Evolutionary conservation across 192 early-diverging fungal genomes (phyloP), one percentile per base, ranked within the genome.

Genomic region (Blastocladiella britannica): DNA sequence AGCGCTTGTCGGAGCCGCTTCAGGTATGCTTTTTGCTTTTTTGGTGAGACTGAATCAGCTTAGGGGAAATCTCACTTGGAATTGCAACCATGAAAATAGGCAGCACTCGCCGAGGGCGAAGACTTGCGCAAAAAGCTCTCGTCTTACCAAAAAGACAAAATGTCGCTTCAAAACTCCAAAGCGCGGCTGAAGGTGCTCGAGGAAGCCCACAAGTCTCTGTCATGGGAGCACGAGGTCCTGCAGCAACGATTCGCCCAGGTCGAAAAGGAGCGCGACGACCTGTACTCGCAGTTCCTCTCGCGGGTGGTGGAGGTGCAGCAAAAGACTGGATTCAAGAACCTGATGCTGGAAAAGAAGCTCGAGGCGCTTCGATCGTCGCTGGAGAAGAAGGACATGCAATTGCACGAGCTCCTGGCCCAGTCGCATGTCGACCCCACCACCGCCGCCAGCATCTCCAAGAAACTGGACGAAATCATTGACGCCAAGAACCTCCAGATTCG

Each of bases 311-410:
- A 74, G 25, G 79, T 79, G 57, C 79, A 81, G 63, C 79, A 81
- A 63, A 81, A 81, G 68, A 69, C 79, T 43, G 77, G 77, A 8
- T 79, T 81, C 65, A 81, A 81, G 60, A 81, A 81, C 60, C 53
- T 81, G 64, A 72, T 77, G 29, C 60, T 81, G 24, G 79, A 81
- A 59, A 79, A 81, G 64, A 81, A 81, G 55, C 70, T 81, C 7
- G 72, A 74, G 31, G 63, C 51, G 18, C 60, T 81, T 53, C 67
- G 67, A 54, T 70, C 74, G 25, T 73, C 62, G 52, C 59, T 81
- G 7, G 79, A 81, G 58, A 81, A 81, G 63, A 65, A 70, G 64
- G 79, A 81, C 29, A 65, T 81, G n/a, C 77, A 80, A 56, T 62
- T 81, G 7, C 80, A 74, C 58, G 79, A 81, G 59, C 72, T 81